Base-by-base conservation (phyloP, 176 grass and related monocot genomes). In the Oryza meridionalis region DNA sequence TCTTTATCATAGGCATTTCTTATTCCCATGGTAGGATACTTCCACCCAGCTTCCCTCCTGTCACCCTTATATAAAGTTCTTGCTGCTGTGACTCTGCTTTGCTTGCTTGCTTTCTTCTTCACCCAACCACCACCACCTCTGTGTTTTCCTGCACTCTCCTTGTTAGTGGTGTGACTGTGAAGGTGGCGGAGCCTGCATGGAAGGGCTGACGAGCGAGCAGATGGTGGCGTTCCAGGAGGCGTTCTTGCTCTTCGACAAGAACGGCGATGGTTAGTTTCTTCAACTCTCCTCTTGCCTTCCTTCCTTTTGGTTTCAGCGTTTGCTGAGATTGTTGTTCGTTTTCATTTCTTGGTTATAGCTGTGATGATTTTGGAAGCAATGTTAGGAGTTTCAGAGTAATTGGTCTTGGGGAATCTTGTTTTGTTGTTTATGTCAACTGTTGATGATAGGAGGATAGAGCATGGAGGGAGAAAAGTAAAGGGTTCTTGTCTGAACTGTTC, bases 181-280 rank as follows among this genome's bases (percentile, higher is more conserved):
- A 47, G 51, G 38, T 43, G 58, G 47, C 14, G 19, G 65, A 14
- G 84, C 7, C n/a, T 63, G 66, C 85, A 91, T 91, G 90, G 90
- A 91, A 72, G 82, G 19, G 75, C 79, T 94, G 71, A 92, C 92
- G 8, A 55, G 72, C 25, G 94, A 94, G 62, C 90, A 94, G 84
- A 92, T 90, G 72, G 43, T 68, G 6, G 92, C 90, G n/a, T 85
- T 94, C 49, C 72, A 53, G 77, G 89, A 97, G 80, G 90, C 90
- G 13, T 97, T 94, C 88, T 94, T 70, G 9, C 85, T 97, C 85
- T 97, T 94, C 24, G 92, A 97, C 88, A 97, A 83, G 85, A 91
- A 97, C 78, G 88, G 84, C 45, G 92, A 97, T 51, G 94, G 92
- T 94, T 45, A 46, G 44, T 70, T 61, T 42, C 22, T 61, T 42